Base-by-base conservation (phyloP, 164 flowering plant genomes). In the Cinnamomum chago region DNA sequence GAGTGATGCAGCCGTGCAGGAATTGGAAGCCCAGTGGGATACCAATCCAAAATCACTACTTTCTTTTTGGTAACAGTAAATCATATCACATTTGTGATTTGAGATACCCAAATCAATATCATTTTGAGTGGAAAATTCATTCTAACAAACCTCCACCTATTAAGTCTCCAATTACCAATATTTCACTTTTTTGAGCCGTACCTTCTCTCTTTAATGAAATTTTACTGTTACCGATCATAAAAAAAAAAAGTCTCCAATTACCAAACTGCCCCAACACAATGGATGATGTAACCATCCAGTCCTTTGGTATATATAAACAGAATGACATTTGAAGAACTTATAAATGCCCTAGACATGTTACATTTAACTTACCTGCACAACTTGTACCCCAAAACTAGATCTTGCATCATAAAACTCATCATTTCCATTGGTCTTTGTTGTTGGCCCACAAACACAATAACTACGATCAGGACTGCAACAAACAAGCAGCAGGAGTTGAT, bases 391-490 rank as follows among this genome's bases (percentile, higher is more conserved):
- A 73, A 84, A 91, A 81, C 86, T 88, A 75, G 98, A 91, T 80
- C 76, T 89, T 51, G 88, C 81, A 85, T 88, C 94, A 80, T 90
- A 96, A 40, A 86, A 65, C 70, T 91, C 95, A 76, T 91, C 97
- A 80, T 86, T 90, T 71, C 86, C 89, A 40, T 70, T 78, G 28
- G 95, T 92, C 79, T 92, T 91, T 58, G 86, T 30, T 47, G 87
- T 83, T 65, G 99, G 98, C 40, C 99, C 99, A 81, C 93, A 92
- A 15, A 96, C 81, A 76, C 87, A 89, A 80, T 94, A 96, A 78
- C 90, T 96, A 71, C 89, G 83, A 25, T 88, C 92, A 20, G 98
- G 99, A 71, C 99, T 96, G 91, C 81, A 86, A 73, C 3, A 72
- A 24, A 65, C 50, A 65, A 30, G 70, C 22, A 52, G 65, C 18